Evolutionary conservation across 78 protist genomes (phyloP).

Genomic region (Tieghemostelium lacteum): DNA sequence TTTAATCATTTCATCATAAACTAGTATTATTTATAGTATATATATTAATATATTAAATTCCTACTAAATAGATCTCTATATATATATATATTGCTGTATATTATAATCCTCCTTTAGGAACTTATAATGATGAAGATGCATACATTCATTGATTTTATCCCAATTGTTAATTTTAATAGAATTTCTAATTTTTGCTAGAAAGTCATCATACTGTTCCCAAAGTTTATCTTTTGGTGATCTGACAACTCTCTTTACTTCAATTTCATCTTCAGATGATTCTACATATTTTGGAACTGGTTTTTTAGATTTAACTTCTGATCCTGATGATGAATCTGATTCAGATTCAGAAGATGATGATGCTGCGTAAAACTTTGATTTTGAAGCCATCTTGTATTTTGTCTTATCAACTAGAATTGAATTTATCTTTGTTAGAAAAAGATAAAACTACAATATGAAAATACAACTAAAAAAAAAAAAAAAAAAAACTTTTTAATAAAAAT

Average conservation of each 20-base stretch:
- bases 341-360: slow-evolving; percentile 54
- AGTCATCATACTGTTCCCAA: slow-evolving; percentile 60
- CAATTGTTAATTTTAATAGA: slow-evolving; percentile 76
- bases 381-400: background rate
- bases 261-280: slow-evolving; percentile 67
- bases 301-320: slow-evolving; percentile 32
- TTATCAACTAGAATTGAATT: no score
- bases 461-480: no score
- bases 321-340: slow-evolving; percentile 25
- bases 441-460: no score
- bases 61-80: background rate
- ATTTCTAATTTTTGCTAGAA: slow-evolving; percentile 33
- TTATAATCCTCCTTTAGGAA: background rate
- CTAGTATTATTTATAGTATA: slow-evolving; percentile 32
- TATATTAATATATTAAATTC: background rate
- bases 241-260: slow-evolving; percentile 76
- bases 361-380: slow-evolving; percentile 71
- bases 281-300: slow-evolving; percentile 18
- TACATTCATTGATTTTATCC: slow-evolving; percentile 46
- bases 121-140: background rate
- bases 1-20: slow-evolving; percentile 59
- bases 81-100: background rate
- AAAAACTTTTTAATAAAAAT: no score
- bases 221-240: slow-evolving; percentile 51
- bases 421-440: no score